Conservation (phyloP, 2,329 filamentous ascomycete genomes). For the Lachnellula cervina region DNA sequence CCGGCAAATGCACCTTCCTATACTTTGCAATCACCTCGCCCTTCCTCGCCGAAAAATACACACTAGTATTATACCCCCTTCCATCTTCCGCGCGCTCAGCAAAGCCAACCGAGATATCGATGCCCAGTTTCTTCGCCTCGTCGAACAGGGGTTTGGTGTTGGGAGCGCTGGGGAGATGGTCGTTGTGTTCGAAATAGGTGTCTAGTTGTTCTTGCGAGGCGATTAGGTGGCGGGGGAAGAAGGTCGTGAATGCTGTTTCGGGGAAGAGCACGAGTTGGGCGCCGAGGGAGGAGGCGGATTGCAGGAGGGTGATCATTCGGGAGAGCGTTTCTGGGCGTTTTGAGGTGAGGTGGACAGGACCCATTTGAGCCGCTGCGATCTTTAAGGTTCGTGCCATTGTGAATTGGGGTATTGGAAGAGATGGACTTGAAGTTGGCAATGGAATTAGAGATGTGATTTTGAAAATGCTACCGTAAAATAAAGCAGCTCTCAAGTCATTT, state of each 20-base stretch:
- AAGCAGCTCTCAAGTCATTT: background rate
- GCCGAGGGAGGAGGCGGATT: slow-evolving; percentile 39
- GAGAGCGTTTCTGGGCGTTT: slow-evolving; percentile 39
- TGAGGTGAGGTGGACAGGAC: slow-evolving; percentile 41
- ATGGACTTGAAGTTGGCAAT: background rate
- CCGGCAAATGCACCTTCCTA: slow-evolving; percentile 51
- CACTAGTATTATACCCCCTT: slow-evolving; percentile 44
- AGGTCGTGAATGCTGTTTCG: slow-evolving; percentile 51
- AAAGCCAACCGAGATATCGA: slow-evolving; percentile 50
- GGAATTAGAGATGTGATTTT: background rate
- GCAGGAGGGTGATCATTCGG: slow-evolving; percentile 46
- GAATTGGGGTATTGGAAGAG: background rate
- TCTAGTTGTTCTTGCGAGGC: slow-evolving; percentile 41
- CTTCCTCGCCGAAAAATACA: slow-evolving; percentile 45
- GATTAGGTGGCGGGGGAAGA: slow-evolving; percentile 50
- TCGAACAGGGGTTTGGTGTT: slow-evolving; percentile 46
- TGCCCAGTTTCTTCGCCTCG: slow-evolving; percentile 39
- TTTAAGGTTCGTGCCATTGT: slow-evolving; percentile 38
- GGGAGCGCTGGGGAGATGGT: slow-evolving; percentile 37
- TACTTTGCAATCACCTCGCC: slow-evolving; percentile 46
- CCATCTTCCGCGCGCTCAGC: slow-evolving; percentile 44
- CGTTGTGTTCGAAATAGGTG: slow-evolving; percentile 46
- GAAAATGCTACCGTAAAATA: background rate
- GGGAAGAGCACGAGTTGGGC: slow-evolving; percentile 50
- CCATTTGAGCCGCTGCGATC: slow-evolving; percentile 52